phyloP scores from a whole-genome alignment of 345 rosid genomes.

The Moringa oleifera region DNA sequence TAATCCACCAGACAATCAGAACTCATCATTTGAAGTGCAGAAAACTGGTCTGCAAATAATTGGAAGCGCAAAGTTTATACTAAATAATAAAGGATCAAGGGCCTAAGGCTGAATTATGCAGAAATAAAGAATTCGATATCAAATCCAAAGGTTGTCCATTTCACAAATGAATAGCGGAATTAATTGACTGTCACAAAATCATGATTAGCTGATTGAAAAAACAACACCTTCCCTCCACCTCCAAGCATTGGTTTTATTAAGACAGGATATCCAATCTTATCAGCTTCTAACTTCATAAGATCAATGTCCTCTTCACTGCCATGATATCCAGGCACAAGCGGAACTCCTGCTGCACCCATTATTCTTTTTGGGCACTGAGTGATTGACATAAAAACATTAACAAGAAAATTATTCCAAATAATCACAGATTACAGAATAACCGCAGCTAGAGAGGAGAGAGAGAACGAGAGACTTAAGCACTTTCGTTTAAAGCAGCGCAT shows the following conservation, averaged over 20 bases:
- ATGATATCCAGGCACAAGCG: constrained; percentile 92
- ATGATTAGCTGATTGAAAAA: too few relatives aligned
- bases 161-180: too few relatives aligned
- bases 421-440: too few relatives aligned
- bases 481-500: not conserved
- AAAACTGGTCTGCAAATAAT: constrained; percentile 1
- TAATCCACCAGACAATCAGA: constrained; percentile 13
- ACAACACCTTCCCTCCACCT: constrained; percentile 94
- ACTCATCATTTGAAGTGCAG: not conserved
- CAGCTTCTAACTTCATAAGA: constrained; percentile 80
- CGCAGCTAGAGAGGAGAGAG: not conserved
- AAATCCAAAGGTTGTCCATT: too few relatives aligned
- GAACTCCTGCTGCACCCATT: constrained; percentile 99
- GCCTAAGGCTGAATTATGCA: not conserved
- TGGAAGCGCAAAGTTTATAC: not conserved
- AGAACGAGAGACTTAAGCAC: not conserved
- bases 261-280: constrained; percentile 79
- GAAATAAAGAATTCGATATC: not conserved
- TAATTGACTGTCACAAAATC: too few relatives aligned
- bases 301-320: constrained; percentile 81
- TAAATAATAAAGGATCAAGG: not conserved
- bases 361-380: constrained; percentile 87
- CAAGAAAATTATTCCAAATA: not conserved
- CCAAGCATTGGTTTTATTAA: constrained; percentile 95
- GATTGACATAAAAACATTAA: constrained; percentile 11